Percentiles rank a stretch among this genome's conserved stretches.
These are phyloP conservation scores for Kwoniella pini DNA, from an alignment of 768 basidiomycete genomes.

Conservation along the genomic window DNA sequence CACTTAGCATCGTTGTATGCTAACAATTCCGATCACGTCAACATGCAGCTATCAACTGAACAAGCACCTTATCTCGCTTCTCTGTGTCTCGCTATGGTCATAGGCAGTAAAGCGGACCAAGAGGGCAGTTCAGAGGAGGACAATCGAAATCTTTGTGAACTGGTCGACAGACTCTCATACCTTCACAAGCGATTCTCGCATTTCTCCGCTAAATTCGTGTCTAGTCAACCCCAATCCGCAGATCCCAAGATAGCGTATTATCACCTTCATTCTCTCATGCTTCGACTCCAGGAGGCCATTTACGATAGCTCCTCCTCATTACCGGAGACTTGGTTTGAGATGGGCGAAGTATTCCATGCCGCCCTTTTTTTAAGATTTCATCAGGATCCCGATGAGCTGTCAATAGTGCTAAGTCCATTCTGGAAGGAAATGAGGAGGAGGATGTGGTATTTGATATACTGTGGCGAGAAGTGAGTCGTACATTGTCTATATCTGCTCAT, in stretches of 20 bases:
- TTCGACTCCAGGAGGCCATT: background rate
- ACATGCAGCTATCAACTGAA: background rate
- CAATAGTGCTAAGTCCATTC: background rate
- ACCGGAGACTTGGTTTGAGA: background rate
- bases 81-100: slow-evolving; percentile 2
- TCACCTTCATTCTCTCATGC: slow-evolving; percentile 10
- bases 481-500: too few relatives aligned
- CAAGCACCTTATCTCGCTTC: slow-evolving; percentile 10
- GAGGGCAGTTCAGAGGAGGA: background rate
- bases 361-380: slow-evolving; percentile 6
- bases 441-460: slow-evolving; percentile 1
- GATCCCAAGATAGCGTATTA: slow-evolving; percentile 7
- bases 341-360: background rate
- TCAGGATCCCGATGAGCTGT: slow-evolving; percentile 6
- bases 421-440: slow-evolving; percentile 15
- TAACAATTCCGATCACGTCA: background rate
- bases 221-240: background rate
- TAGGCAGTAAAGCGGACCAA: slow-evolving; percentile 3
- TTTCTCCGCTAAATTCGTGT: background rate
- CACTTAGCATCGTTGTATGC: background rate
- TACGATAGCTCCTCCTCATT: background rate
- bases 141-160: background rate
- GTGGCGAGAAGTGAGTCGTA: slow-evolving; percentile 10
- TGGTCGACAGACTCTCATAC: background rate
- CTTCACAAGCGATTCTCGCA: slow-evolving; percentile 2